phyloP scores from a whole-genome alignment of 2,329 filamentous ascomycete genomes.

The Colletotrichum sojae region DNA sequence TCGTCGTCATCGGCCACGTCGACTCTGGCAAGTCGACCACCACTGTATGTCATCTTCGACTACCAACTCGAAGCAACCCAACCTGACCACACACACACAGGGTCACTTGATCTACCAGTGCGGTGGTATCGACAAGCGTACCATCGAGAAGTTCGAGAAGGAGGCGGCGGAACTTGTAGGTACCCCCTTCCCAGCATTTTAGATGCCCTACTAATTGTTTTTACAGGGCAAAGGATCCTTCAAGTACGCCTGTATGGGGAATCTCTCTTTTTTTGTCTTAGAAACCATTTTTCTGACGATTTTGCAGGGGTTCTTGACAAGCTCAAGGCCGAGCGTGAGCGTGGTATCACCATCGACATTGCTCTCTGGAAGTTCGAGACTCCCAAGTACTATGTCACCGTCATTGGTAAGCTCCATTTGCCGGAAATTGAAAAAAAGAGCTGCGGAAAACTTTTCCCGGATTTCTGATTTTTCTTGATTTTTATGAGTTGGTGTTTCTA shows the following conservation, averaged over 20 bases:
- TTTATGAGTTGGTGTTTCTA: slow-evolving; percentile 1
- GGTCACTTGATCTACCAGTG: slow-evolving; percentile 99
- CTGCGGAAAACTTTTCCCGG: not conserved
- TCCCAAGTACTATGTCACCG: slow-evolving; percentile 96
- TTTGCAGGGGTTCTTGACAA: slow-evolving; percentile 96
- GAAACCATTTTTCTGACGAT: no score
- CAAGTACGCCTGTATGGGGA: no score
- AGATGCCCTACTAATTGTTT: no score
- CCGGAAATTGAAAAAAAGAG: not conserved
- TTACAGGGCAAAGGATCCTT: no score
- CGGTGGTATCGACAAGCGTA: slow-evolving; percentile 99
- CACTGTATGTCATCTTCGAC: slow-evolving; percentile 51
- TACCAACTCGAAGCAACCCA: not conserved
- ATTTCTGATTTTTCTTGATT: not conserved
- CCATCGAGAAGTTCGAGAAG: slow-evolving; percentile 99
- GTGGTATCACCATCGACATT: slow-evolving; percentile 99
- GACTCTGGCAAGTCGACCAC: slow-evolving; percentile 99
- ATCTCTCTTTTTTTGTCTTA: no score
- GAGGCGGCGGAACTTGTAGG: slow-evolving; percentile 67
- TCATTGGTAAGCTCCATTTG: slow-evolving; percentile 80
- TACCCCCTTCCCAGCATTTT: no score
- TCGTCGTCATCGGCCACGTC: slow-evolving; percentile 99
- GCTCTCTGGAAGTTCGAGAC: slow-evolving; percentile 99
- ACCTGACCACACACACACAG: not conserved
- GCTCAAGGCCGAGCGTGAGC: slow-evolving; percentile 99